Evolutionary conservation across 192 early-diverging fungal species (phyloP).

Genomic region (Coemansia pectinata): DNA sequence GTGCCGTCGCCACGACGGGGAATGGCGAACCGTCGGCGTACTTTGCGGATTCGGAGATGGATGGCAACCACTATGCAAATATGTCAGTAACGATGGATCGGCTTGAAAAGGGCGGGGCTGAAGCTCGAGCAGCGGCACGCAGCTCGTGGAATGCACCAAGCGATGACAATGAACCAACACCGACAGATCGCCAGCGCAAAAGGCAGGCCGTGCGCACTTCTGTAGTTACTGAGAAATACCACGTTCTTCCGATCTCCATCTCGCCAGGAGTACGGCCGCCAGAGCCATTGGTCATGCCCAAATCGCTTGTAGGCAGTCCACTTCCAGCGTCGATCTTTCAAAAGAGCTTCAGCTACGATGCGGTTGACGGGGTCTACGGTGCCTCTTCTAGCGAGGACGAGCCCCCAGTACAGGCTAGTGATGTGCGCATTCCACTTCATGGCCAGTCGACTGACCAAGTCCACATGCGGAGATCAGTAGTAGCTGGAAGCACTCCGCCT

Average conservation of each 20-base stretch:
- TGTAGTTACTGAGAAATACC: slow-evolving; percentile 31
- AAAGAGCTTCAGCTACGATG: slow-evolving; percentile 18
- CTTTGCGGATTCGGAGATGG: slow-evolving; percentile 49
- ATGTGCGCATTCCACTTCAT: not conserved
- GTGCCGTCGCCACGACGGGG: not conserved
- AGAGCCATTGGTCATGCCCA: not conserved
- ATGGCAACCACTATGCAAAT: slow-evolving; percentile 17
- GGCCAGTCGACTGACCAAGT: not conserved
- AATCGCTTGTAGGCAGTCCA: slow-evolving; percentile 22
- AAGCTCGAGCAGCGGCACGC: slow-evolving; percentile 7
- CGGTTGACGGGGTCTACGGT: slow-evolving; percentile 17
- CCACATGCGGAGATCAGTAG: no score
- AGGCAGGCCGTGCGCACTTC: slow-evolving; percentile 33
- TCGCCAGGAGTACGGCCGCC: not conserved
- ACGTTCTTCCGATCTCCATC: slow-evolving; percentile 28
- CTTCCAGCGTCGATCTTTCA: slow-evolving; percentile 24
- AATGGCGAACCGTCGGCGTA: slow-evolving; percentile 27
- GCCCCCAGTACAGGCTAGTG: not conserved
- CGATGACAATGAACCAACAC: slow-evolving; percentile 13
- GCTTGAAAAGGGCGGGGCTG: not conserved
- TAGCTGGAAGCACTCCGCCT: not conserved
- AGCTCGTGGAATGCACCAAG: slow-evolving; percentile 43
- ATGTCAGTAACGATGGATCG: not conserved
- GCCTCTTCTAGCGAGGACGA: slow-evolving; percentile 37
- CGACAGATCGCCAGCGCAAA: slow-evolving; percentile 33